Evolutionary conservation across 169 alveolate genomes (phyloP), one percentile per base, ranked within the genome.

Genomic region (Toxoplasma gondii): DNA sequence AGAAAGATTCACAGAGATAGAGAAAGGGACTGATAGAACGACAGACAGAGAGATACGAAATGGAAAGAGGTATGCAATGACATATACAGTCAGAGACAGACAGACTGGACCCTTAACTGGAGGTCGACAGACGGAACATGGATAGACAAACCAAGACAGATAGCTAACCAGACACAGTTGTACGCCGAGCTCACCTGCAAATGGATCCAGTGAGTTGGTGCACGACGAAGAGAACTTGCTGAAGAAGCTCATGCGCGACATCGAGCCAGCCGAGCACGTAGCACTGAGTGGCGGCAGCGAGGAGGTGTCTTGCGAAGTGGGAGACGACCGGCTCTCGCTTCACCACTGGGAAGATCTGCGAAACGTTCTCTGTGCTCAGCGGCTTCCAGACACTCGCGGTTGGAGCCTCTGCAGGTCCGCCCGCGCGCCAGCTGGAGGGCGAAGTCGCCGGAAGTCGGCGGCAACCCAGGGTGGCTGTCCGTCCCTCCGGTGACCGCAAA

Each of bases 161-260:
- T n/a, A n/a, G n/a, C n/a, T n/a, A n/a, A n/a, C n/a, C n/a, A n/a
- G n/a, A n/a, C n/a, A n/a, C n/a, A n/a, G n/a, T n/a, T n/a, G n/a
- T n/a, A n/a, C n/a, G n/a, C n/a, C n/a, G n/a, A n/a, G n/a, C 84
- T 74, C 44, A 74, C 84, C 84, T 74, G 84, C 84, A 74, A 41
- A 74, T 44, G 1, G 84, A 17, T 16, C 84, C 84, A 2, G 84
- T 74, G 45, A 74, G 84, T n/a, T 74, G 84, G 43, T 74, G 84
- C 19, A 74, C 44, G 43, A 74, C 44, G 43, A 34, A 74, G 39
- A 74, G 43, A 10, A 36, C 44, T 19, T 74, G 84, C n/a, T 74
- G 84, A 16, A 34, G n/a, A 12, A 74, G 84, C 22, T 74, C 84
- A 1, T 31, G 84, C 39, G 84, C 84, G 84, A 74, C 84, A 44